Conservation (phyloP, 2,329 filamentous ascomycete genomes). For the Alternaria postmessia region DNA sequence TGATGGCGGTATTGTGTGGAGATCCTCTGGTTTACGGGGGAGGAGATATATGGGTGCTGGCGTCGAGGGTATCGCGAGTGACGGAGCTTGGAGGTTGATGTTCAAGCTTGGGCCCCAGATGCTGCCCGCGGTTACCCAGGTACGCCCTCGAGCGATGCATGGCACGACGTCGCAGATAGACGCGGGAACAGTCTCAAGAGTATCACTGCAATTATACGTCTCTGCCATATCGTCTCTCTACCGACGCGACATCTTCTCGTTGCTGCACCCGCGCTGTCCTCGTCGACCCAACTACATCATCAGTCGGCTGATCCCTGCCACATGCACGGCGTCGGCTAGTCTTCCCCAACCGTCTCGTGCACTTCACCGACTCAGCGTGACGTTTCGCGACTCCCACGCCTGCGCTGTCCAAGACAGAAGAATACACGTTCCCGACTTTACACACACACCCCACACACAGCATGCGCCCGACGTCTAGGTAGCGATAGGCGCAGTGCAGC, state of each 20-base stretch:
- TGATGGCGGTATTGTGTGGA: slow-evolving; percentile 60
- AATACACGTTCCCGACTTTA: neutral
- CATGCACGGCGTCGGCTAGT: slow-evolving; percentile 32
- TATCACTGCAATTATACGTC: neutral
- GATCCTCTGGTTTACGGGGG: neutral
- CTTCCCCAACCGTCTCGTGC: slow-evolving; percentile 38
- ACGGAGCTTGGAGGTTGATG: slow-evolving; percentile 39
- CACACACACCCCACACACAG: slow-evolving; percentile 19
- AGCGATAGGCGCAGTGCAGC: slow-evolving; percentile 35
- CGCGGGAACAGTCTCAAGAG: neutral
- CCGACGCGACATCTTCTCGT: neutral
- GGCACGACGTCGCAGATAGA: slow-evolving; percentile 14
- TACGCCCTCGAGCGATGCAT: neutral
- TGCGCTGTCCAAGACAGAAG: neutral
- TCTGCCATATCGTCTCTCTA: neutral
- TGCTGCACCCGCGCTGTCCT: slow-evolving; percentile 5
- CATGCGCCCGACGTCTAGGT: slow-evolving; percentile 44
- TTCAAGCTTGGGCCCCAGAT: slow-evolving; percentile 27
- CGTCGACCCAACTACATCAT: slow-evolving; percentile 39
- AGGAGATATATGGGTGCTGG: slow-evolving; percentile 7
- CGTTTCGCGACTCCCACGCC: slow-evolving; percentile 23
- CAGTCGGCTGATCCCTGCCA: slow-evolving; percentile 40
- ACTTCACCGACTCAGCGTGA: slow-evolving; percentile 38
- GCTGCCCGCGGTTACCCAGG: slow-evolving; percentile 14
- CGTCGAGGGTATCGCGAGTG: slow-evolving; percentile 17